Conservation (phyloP, 1,284 basidiomycete species). For the Malassezia japonica region DNA sequence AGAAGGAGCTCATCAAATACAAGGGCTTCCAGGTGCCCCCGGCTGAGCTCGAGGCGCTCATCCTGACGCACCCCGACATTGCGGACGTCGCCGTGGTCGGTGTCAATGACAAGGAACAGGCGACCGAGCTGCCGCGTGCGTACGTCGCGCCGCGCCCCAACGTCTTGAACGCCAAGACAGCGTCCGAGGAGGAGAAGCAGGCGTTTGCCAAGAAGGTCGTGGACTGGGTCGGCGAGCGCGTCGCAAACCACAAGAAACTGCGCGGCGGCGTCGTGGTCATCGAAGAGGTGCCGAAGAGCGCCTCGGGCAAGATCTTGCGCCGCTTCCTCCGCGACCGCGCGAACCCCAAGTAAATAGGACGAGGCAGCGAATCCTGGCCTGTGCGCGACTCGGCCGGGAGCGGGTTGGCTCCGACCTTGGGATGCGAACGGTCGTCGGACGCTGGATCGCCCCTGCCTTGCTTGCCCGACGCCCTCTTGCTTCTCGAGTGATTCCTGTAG, state of each 20-base stretch:
- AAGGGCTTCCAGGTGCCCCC: conserved; percentile 43
- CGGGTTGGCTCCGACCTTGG: background rate
- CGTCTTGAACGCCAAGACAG: conserved; percentile 19
- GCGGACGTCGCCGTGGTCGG: conserved; percentile 37
- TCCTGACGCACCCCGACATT: conserved; percentile 22
- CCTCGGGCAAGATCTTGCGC: conserved; percentile 43
- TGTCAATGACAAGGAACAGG: conserved; percentile 22
- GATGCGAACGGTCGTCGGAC: too few relatives aligned
- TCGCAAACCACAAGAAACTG: conserved; percentile 48
- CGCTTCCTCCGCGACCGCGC: conserved; percentile 31
- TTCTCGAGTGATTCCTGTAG: too few relatives aligned
- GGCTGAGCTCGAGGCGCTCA: conserved; percentile 34
- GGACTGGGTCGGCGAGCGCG: conserved; percentile 37
- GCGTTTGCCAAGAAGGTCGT: conserved; percentile 35
- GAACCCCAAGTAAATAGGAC: conserved; percentile 9
- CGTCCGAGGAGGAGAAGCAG: conserved; percentile 22
- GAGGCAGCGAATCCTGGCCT: background rate
- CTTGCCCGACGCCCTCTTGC: too few relatives aligned
- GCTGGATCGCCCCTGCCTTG: too few relatives aligned
- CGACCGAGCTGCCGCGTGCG: conserved; percentile 50
- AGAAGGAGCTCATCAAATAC: conserved; percentile 45
- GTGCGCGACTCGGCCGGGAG: conserved; percentile 2
- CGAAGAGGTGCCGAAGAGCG: conserved; percentile 38
- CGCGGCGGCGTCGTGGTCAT: conserved; percentile 42
- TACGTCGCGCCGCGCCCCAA: conserved; percentile 39